Conservation (phyloP, 108 stramenopile species). For the Skeletonema menzelii region DNA sequence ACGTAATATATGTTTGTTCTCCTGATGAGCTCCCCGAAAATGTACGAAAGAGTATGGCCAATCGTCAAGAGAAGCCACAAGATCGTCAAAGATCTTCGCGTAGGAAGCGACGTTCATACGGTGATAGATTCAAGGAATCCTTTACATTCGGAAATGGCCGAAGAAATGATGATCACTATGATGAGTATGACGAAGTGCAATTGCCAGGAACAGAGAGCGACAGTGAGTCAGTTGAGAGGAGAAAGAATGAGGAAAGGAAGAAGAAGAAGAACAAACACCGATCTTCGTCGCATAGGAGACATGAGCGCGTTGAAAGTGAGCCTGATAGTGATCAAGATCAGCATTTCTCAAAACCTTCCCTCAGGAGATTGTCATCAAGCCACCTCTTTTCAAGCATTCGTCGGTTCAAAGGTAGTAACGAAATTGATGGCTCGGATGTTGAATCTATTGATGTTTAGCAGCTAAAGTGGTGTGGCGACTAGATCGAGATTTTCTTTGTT, state of each 20-base stretch:
- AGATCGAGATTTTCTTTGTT: too few species aligned
- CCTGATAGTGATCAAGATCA: not conserved
- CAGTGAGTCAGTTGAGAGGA: not conserved
- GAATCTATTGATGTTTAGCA: not conserved
- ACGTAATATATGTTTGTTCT: not conserved
- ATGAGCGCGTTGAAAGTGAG: not conserved
- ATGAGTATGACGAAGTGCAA: not conserved
- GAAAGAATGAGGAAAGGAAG: not conserved
- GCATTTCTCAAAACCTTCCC: not conserved
- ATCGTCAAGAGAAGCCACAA: not conserved
- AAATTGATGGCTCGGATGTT: not conserved
- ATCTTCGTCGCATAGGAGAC: not conserved
- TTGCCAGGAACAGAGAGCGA: not conserved
- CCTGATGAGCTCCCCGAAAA: not conserved
- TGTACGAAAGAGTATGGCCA: not conserved
- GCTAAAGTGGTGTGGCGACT: not conserved
- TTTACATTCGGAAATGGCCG: not conserved
- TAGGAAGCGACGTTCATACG: not conserved
- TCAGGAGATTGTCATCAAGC: not conserved
- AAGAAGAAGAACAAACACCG: not conserved
- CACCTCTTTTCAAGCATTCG: not conserved
- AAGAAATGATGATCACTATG: not conserved
- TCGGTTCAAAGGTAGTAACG: not conserved
- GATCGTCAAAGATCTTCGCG: not conserved
- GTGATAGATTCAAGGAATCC: not conserved